Evolutionary conservation across 2,329 filamentous ascomycete genomes (phyloP), one percentile per base, ranked within the genome.

Genomic region (Herpotrichia juniperi): DNA sequence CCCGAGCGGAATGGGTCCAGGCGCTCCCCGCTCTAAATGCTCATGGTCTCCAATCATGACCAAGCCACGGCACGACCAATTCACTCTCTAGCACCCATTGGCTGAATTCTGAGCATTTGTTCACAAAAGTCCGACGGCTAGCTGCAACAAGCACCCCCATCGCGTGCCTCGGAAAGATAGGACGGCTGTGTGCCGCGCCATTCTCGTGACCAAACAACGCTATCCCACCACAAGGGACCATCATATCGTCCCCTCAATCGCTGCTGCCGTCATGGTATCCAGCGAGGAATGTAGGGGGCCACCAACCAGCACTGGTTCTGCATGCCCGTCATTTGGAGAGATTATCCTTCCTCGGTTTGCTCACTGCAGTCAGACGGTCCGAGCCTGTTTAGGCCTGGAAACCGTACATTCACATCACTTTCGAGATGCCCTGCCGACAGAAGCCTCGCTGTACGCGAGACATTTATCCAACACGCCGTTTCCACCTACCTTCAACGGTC

Each of bases 1-100:
- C 37, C 61, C 51, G 56, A 35, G 22, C 61, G 61, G 64, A 58
- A 53, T 49, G 54, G 47, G 32, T 35, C 17, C 7, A 19, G 12
- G 12, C 17, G 35, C 57, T 60, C 61, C 63, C 63, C 63, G 62
- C 55, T 50, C 59, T 53, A 59, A 53, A 57, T 50, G 56, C 51
- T 47, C 51, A 48, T 49, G 53, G 54, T 56, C 49, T 52, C 58
- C 56, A 62, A 48, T 43, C 42, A 43, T 47, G 31, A 45, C 35
- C 32, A 3, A 50, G 56, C 44, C 50, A 49, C 43, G 56, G 32
- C 28, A 42, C 51, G 28, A 26, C 26, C 35, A 34, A 32, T 50
- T 31, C 42, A 31, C n/a, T 37, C 46, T 24, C 37, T 9, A 10
- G 19, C 24, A 21, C 46, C 53, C 25, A 64, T 63, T 64, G 61